Conservation (phyloP, 768 basidiomycete genomes). For the Polyporus arcularius region DNA sequence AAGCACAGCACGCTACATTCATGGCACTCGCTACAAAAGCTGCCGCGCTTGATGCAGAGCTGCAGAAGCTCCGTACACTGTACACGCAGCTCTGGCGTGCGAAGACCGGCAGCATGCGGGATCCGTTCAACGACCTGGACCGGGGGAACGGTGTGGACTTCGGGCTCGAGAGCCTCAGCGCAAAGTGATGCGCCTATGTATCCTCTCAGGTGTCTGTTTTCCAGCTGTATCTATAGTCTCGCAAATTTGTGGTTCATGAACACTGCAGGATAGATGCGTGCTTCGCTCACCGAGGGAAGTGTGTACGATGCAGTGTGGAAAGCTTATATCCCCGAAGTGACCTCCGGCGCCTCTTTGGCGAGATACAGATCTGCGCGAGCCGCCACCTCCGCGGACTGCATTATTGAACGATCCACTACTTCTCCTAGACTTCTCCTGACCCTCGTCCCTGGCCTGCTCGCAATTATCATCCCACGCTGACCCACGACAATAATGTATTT, state of each 20-base stretch:
- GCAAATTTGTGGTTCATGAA: not conserved
- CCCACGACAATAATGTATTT: too few species aligned
- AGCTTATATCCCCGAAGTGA: too few species aligned
- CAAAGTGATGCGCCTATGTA: conserved; percentile 14
- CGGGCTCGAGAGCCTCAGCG: conserved; percentile 48
- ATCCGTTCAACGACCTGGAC: conserved; percentile 67
- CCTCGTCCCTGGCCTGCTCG: too few species aligned
- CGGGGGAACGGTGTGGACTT: conserved; percentile 43
- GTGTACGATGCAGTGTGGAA: too few species aligned
- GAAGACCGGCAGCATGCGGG: conserved; percentile 79
- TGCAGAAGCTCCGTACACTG: conserved; percentile 73
- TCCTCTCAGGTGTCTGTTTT: too few species aligned
- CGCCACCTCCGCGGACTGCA: too few species aligned
- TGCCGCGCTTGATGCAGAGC: conserved; percentile 68
- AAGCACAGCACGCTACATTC: conserved; percentile 79
- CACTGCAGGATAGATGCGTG: not conserved
- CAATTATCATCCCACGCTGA: too few species aligned
- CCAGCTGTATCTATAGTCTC: not conserved
- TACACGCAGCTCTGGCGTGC: conserved; percentile 81
- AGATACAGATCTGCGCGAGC: too few species aligned
- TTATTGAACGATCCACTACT: too few species aligned
- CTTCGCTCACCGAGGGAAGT: too few species aligned
- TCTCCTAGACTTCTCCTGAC: too few species aligned
- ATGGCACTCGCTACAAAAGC: conserved; percentile 76
- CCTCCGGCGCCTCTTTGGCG: too few species aligned